phyloP scores from a whole-genome alignment of 2,329 filamentous ascomycete genomes.

The Paramyrothecium roridum region DNA sequence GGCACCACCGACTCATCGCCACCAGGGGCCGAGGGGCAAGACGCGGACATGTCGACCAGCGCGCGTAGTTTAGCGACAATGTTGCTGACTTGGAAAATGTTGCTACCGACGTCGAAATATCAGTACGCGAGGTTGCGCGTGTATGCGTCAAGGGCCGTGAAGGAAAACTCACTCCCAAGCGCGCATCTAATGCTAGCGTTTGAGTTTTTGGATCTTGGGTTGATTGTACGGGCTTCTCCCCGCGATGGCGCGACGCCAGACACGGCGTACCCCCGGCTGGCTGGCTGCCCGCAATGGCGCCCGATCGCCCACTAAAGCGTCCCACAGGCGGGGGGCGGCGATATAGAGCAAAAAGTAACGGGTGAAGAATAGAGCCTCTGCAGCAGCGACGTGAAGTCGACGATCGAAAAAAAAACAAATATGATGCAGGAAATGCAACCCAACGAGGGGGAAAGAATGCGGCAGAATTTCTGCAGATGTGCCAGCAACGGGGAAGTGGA shows the following conservation, averaged over 20 bases:
- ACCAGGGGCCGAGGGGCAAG: constrained; percentile 9
- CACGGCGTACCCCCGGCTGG: background rate
- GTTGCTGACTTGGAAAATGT: constrained; percentile 20
- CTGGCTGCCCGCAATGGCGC: background rate
- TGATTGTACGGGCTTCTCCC: background rate
- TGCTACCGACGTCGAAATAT: constrained; percentile 5
- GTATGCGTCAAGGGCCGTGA: background rate
- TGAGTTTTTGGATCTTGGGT: background rate
- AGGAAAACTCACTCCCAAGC: background rate
- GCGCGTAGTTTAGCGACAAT: constrained; percentile 24
- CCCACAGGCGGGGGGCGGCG: background rate
- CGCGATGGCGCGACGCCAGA: background rate
- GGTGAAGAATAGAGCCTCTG: background rate
- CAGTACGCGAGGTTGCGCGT: background rate
- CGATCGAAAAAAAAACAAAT: background rate
- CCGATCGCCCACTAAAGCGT: background rate
- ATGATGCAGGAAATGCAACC: background rate
- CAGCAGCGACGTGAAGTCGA: background rate
- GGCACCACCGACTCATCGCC: constrained; percentile 10
- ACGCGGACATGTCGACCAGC: constrained; percentile 23
- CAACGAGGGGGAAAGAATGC: too few relatives aligned
- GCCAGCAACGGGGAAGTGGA: background rate
- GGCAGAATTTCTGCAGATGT: too few relatives aligned
- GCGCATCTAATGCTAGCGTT: background rate
- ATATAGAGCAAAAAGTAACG: background rate